These are phyloP conservation scores for Houttuynia cordata DNA, from an alignment of 164 flowering plant genomes.

Conservation along the genomic window DNA sequence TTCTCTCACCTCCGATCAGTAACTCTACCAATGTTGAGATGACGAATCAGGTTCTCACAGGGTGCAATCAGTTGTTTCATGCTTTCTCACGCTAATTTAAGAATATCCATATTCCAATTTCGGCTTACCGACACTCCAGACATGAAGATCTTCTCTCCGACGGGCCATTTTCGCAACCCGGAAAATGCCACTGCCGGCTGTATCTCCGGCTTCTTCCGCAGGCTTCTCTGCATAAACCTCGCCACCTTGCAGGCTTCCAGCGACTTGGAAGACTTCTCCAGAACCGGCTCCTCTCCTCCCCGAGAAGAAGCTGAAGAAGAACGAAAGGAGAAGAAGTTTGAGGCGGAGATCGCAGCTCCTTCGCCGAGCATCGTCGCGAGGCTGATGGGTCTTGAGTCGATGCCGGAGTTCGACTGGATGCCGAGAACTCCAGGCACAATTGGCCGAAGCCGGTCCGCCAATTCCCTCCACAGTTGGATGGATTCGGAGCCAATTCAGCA, in stretches of 20 bases:
- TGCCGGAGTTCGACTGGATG: constrained; percentile 18
- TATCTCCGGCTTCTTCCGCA: constrained; percentile 25
- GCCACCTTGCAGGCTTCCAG: neutral
- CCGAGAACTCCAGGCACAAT: constrained; percentile 13
- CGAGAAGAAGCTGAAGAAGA: neutral
- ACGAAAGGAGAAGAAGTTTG: neutral
- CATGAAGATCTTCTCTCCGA: neutral
- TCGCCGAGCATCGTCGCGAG: constrained; percentile 43
- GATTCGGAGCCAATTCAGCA: constrained; percentile 15
- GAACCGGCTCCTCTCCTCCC: neutral
- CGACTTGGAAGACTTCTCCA: neutral
- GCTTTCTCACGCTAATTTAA: too few species aligned
- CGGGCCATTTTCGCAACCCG: constrained; percentile 2
- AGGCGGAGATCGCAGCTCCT: constrained; percentile 8
- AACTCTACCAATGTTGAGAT: too few species aligned
- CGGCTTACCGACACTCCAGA: too few species aligned
- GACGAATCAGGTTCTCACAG: too few species aligned
- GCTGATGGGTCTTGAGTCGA: constrained; percentile 58
- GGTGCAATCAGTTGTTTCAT: too few species aligned
- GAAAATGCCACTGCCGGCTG: constrained; percentile 20
- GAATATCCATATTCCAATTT: too few species aligned
- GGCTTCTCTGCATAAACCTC: constrained; percentile 32
- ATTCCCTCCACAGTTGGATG: constrained; percentile 33
- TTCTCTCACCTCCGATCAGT: too few species aligned
- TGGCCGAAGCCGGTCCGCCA: constrained; percentile 48